Percentiles rank a stretch among this genome's conserved stretches.
Evolutionary conservation across 805 yeast species (phyloP).

Genomic region (Schizosaccharomyces osmophilus): DNA sequence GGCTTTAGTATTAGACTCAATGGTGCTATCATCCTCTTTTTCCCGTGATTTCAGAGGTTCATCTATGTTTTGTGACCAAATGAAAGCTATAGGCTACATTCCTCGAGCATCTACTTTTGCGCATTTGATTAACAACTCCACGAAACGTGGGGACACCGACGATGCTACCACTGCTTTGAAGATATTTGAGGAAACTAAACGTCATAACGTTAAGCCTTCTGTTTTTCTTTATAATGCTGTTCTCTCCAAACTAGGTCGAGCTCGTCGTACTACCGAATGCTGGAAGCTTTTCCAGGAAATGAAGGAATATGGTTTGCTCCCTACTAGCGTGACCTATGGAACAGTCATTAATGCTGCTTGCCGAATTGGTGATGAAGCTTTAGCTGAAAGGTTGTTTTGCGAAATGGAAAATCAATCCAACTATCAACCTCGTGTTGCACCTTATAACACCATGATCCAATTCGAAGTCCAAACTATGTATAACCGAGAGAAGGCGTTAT

Average conservation of each 20-base stretch:
- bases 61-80: not conserved
- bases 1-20: not conserved
- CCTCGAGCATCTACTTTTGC: not conserved
- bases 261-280: slow-evolving; percentile 16
- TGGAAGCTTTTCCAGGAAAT: slow-evolving; percentile 13
- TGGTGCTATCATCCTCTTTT: not conserved
- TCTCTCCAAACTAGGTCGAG: slow-evolving; percentile 16
- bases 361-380: slow-evolving; percentile 14
- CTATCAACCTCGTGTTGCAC: slow-evolving; percentile 14
- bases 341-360: slow-evolving; percentile 18
- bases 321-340: slow-evolving; percentile 16
- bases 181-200: slow-evolving; percentile 14
- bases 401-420: slow-evolving; percentile 15
- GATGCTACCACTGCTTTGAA: slow-evolving; percentile 14
- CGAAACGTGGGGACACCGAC: slow-evolving; percentile 7
- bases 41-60: not conserved
- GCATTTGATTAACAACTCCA: not conserved
- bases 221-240: slow-evolving; percentile 16
- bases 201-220: slow-evolving; percentile 11
- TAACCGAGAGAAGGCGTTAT: slow-evolving; percentile 14
- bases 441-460: slow-evolving; percentile 18
- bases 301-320: slow-evolving; percentile 10
- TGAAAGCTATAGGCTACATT: not conserved
- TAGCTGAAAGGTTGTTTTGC: slow-evolving; percentile 13
- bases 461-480: slow-evolving; percentile 7